Percentiles rank a stretch among this genome's conserved stretches.
Evolutionary conservation across 306 rosid genomes (phyloP).

Genomic region (Vicia sativa): DNA sequence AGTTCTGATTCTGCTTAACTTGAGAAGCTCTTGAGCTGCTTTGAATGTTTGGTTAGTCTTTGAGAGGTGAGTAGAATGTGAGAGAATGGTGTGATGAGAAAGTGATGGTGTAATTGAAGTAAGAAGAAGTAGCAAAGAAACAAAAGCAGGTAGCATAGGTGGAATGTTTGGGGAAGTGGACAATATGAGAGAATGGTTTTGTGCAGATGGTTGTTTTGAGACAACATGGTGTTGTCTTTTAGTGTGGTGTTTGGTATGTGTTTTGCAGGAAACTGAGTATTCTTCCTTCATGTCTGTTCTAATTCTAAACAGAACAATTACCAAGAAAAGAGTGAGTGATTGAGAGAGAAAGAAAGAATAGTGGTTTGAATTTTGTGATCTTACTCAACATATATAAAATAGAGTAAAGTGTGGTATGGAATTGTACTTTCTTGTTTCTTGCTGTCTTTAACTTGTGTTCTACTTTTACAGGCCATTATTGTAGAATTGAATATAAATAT

Average conservation of each 20-base stretch:
- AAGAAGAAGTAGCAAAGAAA: conserved; percentile 58
- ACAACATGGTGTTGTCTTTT: conserved; percentile 61
- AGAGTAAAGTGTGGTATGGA: conserved; percentile 5
- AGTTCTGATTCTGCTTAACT: conserved; percentile 47
- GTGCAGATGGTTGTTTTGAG: conserved; percentile 48
- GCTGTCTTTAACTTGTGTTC: too few relatives aligned
- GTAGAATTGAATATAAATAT: too few relatives aligned
- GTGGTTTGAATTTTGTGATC: conserved; percentile 43
- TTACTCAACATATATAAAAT: conserved; percentile 31
- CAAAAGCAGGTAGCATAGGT: conserved; percentile 52
- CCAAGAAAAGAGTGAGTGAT: conserved; percentile 35
- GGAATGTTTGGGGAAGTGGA: conserved; percentile 42
- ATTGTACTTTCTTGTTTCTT: not conserved
- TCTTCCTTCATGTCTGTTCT: conserved; percentile 65
- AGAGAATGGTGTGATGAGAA: conserved; percentile 42
- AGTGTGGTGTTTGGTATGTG: conserved; percentile 55
- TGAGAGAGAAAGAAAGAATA: conserved; percentile 26
- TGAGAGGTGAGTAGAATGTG: conserved; percentile 34
- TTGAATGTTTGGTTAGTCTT: conserved; percentile 58
- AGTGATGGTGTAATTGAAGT: conserved; percentile 54
- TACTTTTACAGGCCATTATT: too few relatives aligned
- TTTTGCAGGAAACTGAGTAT: conserved; percentile 57
- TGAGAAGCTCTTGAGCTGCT: conserved; percentile 52
- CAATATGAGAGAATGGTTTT: conserved; percentile 54
- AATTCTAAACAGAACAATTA: conserved; percentile 60